Evolutionary conservation across 345 rosid species (phyloP).

Genomic region (Carallia brachiata): DNA sequence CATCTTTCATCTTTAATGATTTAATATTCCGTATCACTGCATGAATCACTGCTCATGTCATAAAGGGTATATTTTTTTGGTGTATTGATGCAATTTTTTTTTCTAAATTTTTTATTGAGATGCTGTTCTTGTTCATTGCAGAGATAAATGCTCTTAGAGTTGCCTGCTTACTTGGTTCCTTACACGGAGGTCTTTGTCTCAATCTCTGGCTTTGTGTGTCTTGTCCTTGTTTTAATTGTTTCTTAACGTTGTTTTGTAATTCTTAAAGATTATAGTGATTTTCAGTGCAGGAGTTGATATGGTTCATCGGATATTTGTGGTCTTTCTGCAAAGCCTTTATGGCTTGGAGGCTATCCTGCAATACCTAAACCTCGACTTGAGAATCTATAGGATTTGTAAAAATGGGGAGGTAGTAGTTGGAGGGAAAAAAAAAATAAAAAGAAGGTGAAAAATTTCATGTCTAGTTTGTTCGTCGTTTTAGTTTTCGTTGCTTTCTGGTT

Average conservation of each 20-base stretch:
- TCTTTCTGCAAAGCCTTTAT: conserved; percentile 3
- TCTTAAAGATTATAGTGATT: conserved; percentile 13
- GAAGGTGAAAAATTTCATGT: conserved; percentile 19
- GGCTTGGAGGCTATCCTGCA: conserved; percentile 23
- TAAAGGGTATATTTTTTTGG: no score
- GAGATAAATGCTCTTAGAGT: conserved; percentile 24
- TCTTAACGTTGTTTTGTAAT: conserved; percentile 16
- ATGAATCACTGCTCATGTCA: no score
- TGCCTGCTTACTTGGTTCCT: conserved; percentile 6
- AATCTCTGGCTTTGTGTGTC: no score
- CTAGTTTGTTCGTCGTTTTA: conserved; percentile 12
- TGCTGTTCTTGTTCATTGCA: conserved; percentile 20
- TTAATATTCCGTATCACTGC: no score
- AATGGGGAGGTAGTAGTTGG: conserved; percentile 14
- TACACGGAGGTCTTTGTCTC: conserved; percentile 14
- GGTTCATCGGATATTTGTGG: conserved; percentile 14
- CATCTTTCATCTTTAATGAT: no score
- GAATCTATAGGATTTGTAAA: conserved; percentile 20
- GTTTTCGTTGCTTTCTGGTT: conserved; percentile 7
- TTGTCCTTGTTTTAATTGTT: background rate
- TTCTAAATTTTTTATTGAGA: background rate
- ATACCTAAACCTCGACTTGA: conserved; percentile 31
- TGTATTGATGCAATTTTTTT: background rate
- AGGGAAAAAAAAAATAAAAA: background rate
- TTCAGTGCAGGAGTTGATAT: conserved; percentile 40